Evolutionary conservation across 805 yeast genomes (phyloP).

Genomic region (Monosporozyma yasuniensis): DNA sequence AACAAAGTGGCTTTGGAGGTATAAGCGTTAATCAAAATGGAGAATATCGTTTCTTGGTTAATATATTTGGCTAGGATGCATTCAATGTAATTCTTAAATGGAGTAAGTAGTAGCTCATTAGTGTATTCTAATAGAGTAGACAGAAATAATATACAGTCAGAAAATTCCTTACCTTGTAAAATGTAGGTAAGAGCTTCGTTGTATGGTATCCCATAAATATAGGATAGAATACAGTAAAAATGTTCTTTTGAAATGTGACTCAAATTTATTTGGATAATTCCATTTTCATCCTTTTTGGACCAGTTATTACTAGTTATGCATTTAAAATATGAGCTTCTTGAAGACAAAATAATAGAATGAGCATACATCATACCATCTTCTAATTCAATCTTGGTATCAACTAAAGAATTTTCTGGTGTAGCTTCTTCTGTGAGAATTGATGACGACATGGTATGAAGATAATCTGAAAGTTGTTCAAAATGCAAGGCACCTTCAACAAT

Average conservation of each 20-base stretch:
- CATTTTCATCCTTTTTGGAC: conserved; percentile 25
- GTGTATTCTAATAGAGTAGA: conserved; percentile 52
- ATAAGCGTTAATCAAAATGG: conserved; percentile 47
- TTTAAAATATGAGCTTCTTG: conserved; percentile 57
- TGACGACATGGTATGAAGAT: background rate
- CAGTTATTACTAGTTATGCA: conserved; percentile 48
- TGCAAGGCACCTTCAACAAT: conserved; percentile 17
- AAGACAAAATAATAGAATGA: conserved; percentile 44
- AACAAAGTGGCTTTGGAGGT: conserved; percentile 44
- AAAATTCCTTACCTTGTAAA: conserved; percentile 8
- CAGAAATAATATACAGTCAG: conserved; percentile 22
- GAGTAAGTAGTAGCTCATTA: conserved; percentile 54
- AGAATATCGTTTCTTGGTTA: conserved; percentile 49
- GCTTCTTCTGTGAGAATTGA: background rate
- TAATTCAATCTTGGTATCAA: conserved; percentile 40
- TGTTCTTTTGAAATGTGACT: conserved; percentile 29
- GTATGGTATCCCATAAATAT: conserved; percentile 43
- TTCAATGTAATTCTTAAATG: conserved; percentile 55
- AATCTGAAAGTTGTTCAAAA: conserved; percentile 8
- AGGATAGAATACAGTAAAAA: conserved; percentile 43
- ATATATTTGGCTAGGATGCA: conserved; percentile 48
- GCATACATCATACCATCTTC: conserved; percentile 38
- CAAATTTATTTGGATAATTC: conserved; percentile 32
- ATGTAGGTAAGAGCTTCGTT: conserved; percentile 14
- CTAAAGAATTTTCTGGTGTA: conserved; percentile 2